Conservation (phyloP, 306 rosid genomes). For the Cucumis sativus region DNA sequence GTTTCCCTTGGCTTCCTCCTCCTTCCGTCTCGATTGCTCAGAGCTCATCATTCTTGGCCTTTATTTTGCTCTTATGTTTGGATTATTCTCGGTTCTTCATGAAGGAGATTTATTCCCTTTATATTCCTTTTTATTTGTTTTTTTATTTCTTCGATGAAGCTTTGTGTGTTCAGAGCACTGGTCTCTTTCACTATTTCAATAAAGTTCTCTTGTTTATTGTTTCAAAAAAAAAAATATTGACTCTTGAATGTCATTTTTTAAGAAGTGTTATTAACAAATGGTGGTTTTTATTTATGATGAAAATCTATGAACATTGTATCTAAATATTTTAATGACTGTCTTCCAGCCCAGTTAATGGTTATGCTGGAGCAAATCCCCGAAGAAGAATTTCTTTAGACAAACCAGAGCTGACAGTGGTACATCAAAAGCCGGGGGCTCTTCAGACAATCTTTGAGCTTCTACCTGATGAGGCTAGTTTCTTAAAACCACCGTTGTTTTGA, state of each 20-base stretch:
- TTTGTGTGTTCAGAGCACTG: too few species aligned
- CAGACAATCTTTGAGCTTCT: conserved; percentile 77
- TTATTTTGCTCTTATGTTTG: too few species aligned
- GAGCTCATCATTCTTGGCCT: too few species aligned
- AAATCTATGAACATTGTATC: neutral
- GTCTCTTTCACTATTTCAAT: too few species aligned
- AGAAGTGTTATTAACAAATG: neutral
- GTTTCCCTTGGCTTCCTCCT: too few species aligned
- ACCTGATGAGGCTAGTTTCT: conserved; percentile 65
- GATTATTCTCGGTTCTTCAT: too few species aligned
- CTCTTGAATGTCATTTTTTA: neutral
- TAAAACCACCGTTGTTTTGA: conserved; percentile 7
- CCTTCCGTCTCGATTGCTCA: too few species aligned
- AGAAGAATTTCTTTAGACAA: conserved; percentile 59
- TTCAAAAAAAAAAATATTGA: neutral
- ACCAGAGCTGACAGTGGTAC: conserved; percentile 74
- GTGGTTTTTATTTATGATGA: neutral
- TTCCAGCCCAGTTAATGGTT: conserved; percentile 48
- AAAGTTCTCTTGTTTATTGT: too few species aligned
- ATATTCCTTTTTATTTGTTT: too few species aligned
- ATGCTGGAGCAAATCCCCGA: conserved; percentile 56
- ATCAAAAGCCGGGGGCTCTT: conserved; percentile 96
- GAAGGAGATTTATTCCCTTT: too few species aligned
- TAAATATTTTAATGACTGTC: neutral
- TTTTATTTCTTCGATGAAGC: too few species aligned